Base-by-base conservation (phyloP, 768 basidiomycete species). In the Collybiopsis confluens region DNA sequence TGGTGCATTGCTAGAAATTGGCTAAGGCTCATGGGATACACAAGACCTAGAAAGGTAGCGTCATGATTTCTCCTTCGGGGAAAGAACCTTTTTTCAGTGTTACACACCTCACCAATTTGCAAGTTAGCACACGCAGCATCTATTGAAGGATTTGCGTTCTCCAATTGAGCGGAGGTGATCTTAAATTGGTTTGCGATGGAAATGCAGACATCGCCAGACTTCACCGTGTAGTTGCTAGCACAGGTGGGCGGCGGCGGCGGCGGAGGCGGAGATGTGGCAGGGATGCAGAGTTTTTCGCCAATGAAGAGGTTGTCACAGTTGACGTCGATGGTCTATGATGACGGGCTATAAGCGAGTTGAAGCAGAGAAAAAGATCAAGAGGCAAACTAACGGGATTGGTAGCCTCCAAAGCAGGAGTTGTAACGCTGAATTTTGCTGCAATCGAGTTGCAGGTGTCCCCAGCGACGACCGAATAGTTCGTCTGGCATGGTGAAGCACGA, bases 61-160 rank as follows among this genome's bases (percentile, higher is more conserved):
- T 9, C 4, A 5, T 16, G 38, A n/a, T n/a, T n/a, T n/a, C n/a
- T n/a, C n/a, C n/a, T n/a, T n/a, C n/a, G n/a, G n/a, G n/a, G n/a
- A n/a, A n/a, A n/a, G n/a, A n/a, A n/a, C n/a, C n/a, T n/a, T n/a
- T n/a, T n/a, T n/a, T n/a, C n/a, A 16, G 38, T 7, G 4, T 4
- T 5, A 36, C 16, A 23, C 37, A 48, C 47, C 35, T 48, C 35
- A 23, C 35, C 35, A 13, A 37, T 35, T 16, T 36, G 21, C 36
- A 48, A 24, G 18, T 48, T 48, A 35, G 35, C 47, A 35, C 47
- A 48, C n/a, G 35, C 30, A 33, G 47, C 11, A 37, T 48, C 47
- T 4, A 48, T 48, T 5, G 20, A 18, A 11, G 47, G 21, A 10
- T 48, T 48, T 7, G 47, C 30, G n/a, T 18, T 21, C n/a, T 48